Evolutionary conservation across 164 flowering plant genomes (phyloP).

Genomic region (Nymphaea colorata): DNA sequence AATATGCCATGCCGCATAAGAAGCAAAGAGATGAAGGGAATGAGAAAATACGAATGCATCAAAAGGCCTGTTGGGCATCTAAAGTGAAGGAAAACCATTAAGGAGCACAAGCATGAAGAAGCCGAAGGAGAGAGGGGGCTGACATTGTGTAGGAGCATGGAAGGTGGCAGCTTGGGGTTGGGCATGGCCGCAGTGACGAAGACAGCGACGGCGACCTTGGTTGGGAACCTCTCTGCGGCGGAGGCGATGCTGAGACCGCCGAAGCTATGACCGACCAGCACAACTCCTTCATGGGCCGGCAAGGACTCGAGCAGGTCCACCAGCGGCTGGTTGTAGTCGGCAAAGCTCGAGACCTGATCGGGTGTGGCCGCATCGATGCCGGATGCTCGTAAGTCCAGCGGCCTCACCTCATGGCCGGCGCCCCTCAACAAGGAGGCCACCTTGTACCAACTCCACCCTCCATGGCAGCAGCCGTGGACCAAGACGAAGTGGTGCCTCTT

Average conservation of each 20-base stretch:
- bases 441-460: slow-evolving; percentile 65
- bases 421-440: slow-evolving; percentile 22
- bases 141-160: slow-evolving; percentile 10
- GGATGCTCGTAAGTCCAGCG: slow-evolving; percentile 28
- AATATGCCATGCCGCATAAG: too few species aligned
- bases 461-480: slow-evolving; percentile 49
- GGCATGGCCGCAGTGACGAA: slow-evolving; percentile 33
- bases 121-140: neutral
- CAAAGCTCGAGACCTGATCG: slow-evolving; percentile 7
- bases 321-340: slow-evolving; percentile 31
- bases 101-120: too few species aligned
- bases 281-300: slow-evolving; percentile 18
- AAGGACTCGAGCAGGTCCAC: slow-evolving; percentile 22
- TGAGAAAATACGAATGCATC: too few species aligned
- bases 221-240: slow-evolving; percentile 34
- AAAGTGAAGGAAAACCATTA: neutral
- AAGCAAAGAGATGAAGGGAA: too few species aligned
- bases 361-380: slow-evolving; percentile 17
- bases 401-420: slow-evolving; percentile 31
- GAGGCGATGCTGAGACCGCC: slow-evolving; percentile 23
- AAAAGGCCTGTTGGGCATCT: too few species aligned
- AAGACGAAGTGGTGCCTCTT: slow-evolving; percentile 34
- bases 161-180: slow-evolving; percentile 4
- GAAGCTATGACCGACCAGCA: slow-evolving; percentile 35
- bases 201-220: slow-evolving; percentile 22